phyloP scores from a whole-genome alignment of 805 yeast species.

The Brettanomyces naardenensis region DNA sequence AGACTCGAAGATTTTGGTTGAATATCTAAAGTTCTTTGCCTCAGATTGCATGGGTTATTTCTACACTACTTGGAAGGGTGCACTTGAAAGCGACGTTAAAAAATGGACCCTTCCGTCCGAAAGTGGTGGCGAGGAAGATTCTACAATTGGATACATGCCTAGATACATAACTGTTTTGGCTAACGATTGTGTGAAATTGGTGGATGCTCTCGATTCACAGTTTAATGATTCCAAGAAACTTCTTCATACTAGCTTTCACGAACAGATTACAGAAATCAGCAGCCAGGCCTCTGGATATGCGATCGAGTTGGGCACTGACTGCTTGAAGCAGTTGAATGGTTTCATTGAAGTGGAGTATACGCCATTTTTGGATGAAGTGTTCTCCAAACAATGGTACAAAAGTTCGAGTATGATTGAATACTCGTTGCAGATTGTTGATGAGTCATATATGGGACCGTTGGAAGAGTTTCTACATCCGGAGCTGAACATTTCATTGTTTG shows the following conservation, averaged over 20 bases:
- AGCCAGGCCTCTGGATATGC: conserved; percentile 15
- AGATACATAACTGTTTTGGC: conserved; percentile 24
- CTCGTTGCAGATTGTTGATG: conserved; percentile 20
- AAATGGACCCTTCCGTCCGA: conserved; percentile 8
- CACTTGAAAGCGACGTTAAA: conserved; percentile 12
- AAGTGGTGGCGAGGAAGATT: conserved; percentile 1
- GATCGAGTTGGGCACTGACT: conserved; percentile 19
- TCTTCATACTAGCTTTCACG: conserved; percentile 17
- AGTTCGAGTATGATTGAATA: conserved; percentile 18
- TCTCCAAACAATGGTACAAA: conserved; percentile 24
- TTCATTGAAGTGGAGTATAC: conserved; percentile 19
- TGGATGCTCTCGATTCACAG: conserved; percentile 22
- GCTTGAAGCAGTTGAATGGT: conserved; percentile 19
- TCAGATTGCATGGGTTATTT: conserved; percentile 15
- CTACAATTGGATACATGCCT: conserved; percentile 22
- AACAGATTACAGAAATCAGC: conserved; percentile 13
- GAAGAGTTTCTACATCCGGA: conserved; percentile 23
- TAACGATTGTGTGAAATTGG: conserved; percentile 23
- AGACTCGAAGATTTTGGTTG: conserved; percentile 20
- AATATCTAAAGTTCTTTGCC: conserved; percentile 18
- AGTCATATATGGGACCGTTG: conserved; percentile 21
- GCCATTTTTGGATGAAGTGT: conserved; percentile 17
- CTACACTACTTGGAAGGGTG: conserved; percentile 15
- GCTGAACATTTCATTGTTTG: conserved; percentile 23
- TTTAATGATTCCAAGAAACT: conserved; percentile 14